Evolutionary conservation across 495 filamentous ascomycete species (phyloP), one percentile per base, ranked within the genome.

Genomic region (Zalerion maritima): DNA sequence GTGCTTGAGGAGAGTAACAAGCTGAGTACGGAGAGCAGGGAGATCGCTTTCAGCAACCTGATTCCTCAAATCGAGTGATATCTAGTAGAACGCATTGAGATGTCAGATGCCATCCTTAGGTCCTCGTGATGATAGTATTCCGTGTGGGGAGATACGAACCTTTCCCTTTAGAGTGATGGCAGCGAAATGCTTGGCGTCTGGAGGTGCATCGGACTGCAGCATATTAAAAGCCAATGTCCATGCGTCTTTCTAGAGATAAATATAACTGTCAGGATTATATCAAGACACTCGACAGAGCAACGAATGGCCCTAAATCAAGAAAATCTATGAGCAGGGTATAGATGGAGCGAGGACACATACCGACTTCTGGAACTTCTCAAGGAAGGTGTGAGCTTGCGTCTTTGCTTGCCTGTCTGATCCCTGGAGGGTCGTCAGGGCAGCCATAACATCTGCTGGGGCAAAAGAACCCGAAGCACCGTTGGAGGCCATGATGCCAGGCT

Each of bases 321-420:
- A 38, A 31, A 21, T 26, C 20, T n/a, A n/a, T n/a, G n/a, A n/a
- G n/a, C n/a, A n/a, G n/a, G n/a, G n/a, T n/a, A n/a, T n/a, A n/a
- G n/a, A n/a, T n/a, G n/a, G n/a, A n/a, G n/a, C n/a, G n/a, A n/a
- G n/a, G n/a, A n/a, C 36, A 71, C 84, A 36, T 55, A 94, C 87
- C 46, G 89, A 93, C 69, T 96, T 99, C 72, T 99, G 89, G 62
- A 94, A 99, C 35, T 74, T 74, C 58, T 89, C 82, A 29, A 99
- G 68, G 53, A 75, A 96, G 42, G 86, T 73, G 50, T 89, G 79
- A 21, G 89, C 89, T 46, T 78, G 73, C 50, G 77, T 72, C 59
- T 96, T 99, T 54, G 87, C 77, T 19, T 73, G 59, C 46, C 75
- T 67, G 44, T 85, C 71, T 37, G 75, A 77, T 59, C 78, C 82